Conservation (phyloP, 2,329 filamentous ascomycete species). For the Zelopaecilomyces penicillatus region DNA sequence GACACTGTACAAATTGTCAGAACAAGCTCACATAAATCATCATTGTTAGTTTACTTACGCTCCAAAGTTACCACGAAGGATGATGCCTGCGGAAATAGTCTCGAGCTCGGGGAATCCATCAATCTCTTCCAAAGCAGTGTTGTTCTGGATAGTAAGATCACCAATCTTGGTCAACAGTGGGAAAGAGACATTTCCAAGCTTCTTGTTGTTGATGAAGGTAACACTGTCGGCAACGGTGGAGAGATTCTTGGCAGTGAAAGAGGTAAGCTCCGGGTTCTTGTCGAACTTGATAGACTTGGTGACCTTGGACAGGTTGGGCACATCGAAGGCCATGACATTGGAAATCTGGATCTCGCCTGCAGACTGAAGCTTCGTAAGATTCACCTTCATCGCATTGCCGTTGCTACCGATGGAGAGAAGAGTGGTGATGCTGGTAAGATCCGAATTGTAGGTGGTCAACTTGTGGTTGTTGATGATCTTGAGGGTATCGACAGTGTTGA, state of each 20-base stretch:
- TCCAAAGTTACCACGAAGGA: constrained; percentile 76
- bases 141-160: constrained; percentile 83
- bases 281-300: constrained; percentile 79
- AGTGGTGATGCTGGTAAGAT: constrained; percentile 66
- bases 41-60: constrained; percentile 49
- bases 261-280: constrained; percentile 59
- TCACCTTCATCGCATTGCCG: constrained; percentile 59
- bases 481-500: constrained; percentile 63
- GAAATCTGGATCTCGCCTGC: constrained; percentile 45
- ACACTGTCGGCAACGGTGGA: constrained; percentile 51
- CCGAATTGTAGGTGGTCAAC: constrained; percentile 66
- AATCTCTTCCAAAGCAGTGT: constrained; percentile 62
- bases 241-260: constrained; percentile 59
- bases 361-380: constrained; percentile 69
- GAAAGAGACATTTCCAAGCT: constrained; percentile 67
- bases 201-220: constrained; percentile 54
- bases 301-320: constrained; percentile 65
- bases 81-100: constrained; percentile 69
- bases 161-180: constrained; percentile 55
- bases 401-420: constrained; percentile 72
- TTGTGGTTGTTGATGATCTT: constrained; percentile 86
- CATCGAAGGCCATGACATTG: constrained; percentile 65
- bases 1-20: constrained; percentile 44
- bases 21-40: constrained; percentile 6
- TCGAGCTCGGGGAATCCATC: constrained; percentile 60